A percentile compares a stretch with the other conserved stretches of the same genome.
Conservation (phyloP, 2,329 filamentous ascomycete species). For the Fusarium dlaminii region DNA sequence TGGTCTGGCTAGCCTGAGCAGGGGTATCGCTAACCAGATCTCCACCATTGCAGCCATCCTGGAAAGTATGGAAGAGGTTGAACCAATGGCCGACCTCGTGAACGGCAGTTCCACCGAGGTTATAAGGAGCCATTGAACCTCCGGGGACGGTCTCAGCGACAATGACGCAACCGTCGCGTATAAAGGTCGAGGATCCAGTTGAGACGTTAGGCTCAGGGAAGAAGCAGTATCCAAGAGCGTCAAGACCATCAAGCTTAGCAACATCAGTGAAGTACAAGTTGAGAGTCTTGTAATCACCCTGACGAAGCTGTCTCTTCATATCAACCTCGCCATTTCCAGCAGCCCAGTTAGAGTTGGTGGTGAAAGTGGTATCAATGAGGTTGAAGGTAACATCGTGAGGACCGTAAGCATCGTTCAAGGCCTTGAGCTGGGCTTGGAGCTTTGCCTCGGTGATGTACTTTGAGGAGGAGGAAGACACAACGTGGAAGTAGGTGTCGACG, state of each 20-base stretch:
- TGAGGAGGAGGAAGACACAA: constrained; percentile 32
- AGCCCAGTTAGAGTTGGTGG: constrained; percentile 59
- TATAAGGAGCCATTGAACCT: constrained; percentile 47
- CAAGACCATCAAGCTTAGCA: constrained; percentile 22
- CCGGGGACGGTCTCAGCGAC: constrained; percentile 51
- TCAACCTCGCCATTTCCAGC: constrained; percentile 49
- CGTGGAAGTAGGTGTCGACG: constrained; percentile 40
- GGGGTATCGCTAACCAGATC: constrained; percentile 55
- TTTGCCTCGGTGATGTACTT: constrained; percentile 34
- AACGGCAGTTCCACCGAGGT: constrained; percentile 43
- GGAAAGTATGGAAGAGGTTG: constrained; percentile 54
- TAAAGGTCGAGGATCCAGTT: constrained; percentile 39
- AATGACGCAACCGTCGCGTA: constrained; percentile 53
- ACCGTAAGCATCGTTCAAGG: constrained; percentile 57
- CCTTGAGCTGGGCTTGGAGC: constrained; percentile 50
- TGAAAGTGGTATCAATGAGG: constrained; percentile 54
- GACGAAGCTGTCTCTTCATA: constrained; percentile 58
- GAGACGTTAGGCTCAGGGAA: constrained; percentile 48
- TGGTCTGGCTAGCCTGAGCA: constrained; percentile 45
- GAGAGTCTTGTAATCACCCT: constrained; percentile 54
- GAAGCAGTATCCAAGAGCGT: constrained; percentile 55
- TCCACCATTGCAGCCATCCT: constrained; percentile 48
- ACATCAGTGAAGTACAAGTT: constrained; percentile 48
- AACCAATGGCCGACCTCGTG: constrained; percentile 56
- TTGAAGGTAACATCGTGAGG: constrained; percentile 57